Base-by-base conservation (phyloP, 768 basidiomycete species). In the Boletales sp. region DNA sequence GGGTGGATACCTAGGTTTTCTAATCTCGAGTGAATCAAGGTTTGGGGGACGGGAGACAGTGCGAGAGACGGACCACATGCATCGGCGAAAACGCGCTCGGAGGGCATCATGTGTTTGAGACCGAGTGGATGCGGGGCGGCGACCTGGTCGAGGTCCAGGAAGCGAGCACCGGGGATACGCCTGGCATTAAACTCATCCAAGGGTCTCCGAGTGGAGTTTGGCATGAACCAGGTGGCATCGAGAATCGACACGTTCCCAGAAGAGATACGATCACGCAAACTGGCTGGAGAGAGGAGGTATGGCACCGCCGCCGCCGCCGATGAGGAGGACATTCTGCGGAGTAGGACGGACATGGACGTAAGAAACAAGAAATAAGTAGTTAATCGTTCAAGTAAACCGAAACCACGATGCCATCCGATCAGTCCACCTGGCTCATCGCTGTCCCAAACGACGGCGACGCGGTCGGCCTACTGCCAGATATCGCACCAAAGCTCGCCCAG, bases 211-310 rank as follows among this genome's bases (percentile, higher is more conserved):
- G 83, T 74, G 32, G 86, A 79, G 66, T 84, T 88, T 44, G 94
- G 95, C 95, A 97, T 96, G 67, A 90, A 86, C 95, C 94, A 97
- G 44, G 82, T 84, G 19, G 84, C 83, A 62, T 98, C 95, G 32
- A 86, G 73, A 56, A 86, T 67, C 67, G 41, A 69, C 51, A 52
- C 56, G 46, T 31, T 52, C 9, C 71, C 63, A 3, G 70, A 61
- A 28, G 73, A 61, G 10, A 65, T 53, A 28, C 69, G 66, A 39
- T 74, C 70, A 28, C 65, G 70, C 37, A 80, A 71, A 55, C 78
- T 70, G 15, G 68, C 56, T 0, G 86, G 84, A 3, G 78, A 75
- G 44, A 86, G 60, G 18, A 84, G 58, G 15, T 83, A 69, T 3
- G 83, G 81, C 3, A 69, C 69, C 39, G 62, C 47, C 46, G 69